Conservation (phyloP, 2,329 filamentous ascomycete genomes). For the Madurella fahalii region DNA sequence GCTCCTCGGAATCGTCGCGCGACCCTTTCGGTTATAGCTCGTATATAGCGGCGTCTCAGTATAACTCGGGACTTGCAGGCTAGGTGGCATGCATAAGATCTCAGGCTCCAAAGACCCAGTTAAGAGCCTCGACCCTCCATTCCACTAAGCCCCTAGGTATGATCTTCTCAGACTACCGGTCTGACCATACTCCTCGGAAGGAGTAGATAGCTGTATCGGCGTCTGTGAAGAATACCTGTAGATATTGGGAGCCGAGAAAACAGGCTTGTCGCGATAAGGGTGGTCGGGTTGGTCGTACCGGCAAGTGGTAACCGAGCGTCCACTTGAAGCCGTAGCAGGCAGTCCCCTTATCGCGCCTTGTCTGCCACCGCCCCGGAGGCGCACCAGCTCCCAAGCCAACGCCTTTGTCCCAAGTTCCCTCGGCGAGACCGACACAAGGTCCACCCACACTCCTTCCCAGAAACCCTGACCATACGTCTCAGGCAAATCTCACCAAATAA, state of each 20-base stretch:
- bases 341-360: neutral
- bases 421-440: conserved; percentile 5
- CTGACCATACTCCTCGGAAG: neutral
- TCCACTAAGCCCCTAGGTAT: neutral
- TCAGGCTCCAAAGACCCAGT: neutral
- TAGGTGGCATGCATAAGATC: neutral
- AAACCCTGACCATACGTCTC: conserved; percentile 2
- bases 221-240: neutral
- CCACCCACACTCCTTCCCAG: conserved; percentile 4
- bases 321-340: conserved; percentile 2
- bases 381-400: conserved; percentile 4
- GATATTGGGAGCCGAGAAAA: neutral
- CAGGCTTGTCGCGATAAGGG: neutral
- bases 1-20: neutral
- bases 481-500: conserved; percentile 4
- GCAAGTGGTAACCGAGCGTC: neutral
- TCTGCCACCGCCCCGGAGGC: conserved; percentile 5
- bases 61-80: neutral
- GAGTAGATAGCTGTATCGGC: neutral
- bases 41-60: neutral
- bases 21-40: neutral
- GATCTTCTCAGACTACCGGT: conserved; percentile 1
- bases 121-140: neutral
- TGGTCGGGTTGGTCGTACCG: conserved; percentile 3
- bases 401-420: conserved; percentile 5